Percentiles rank a stretch among this genome's conserved stretches.
phyloP scores from a whole-genome alignment of 2,329 filamentous ascomycete genomes.

The Alternaria burnsii region DNA sequence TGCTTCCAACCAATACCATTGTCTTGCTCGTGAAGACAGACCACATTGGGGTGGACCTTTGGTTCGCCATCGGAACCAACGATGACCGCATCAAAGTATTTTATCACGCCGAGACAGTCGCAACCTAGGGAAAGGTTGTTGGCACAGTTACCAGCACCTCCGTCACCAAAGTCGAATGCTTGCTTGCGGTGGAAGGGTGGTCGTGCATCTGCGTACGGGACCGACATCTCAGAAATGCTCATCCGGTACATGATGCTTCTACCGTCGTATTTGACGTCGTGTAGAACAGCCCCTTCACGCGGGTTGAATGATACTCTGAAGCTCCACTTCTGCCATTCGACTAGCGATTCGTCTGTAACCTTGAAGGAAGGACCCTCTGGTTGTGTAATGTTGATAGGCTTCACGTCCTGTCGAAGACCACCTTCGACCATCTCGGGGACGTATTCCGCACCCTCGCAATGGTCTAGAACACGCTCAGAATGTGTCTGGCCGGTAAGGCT shows the following conservation, averaged over 20 bases:
- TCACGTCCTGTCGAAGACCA: slow-evolving; percentile 57
- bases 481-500: slow-evolving; percentile 51
- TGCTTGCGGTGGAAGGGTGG: slow-evolving; percentile 73
- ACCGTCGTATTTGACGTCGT: slow-evolving; percentile 75
- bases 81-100: slow-evolving; percentile 69
- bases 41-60: slow-evolving; percentile 64
- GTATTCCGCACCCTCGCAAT: slow-evolving; percentile 63
- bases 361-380: slow-evolving; percentile 73
- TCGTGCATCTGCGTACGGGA: slow-evolving; percentile 72
- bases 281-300: slow-evolving; percentile 70
- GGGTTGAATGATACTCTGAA: slow-evolving; percentile 53
- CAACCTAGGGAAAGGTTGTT: slow-evolving; percentile 75
- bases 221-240: slow-evolving; percentile 72
- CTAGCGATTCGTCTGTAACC: slow-evolving; percentile 56
- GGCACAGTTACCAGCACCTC: slow-evolving; percentile 70
- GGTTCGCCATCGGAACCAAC: slow-evolving; percentile 64
- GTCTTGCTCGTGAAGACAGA: slow-evolving; percentile 76
- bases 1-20: slow-evolving; percentile 64
- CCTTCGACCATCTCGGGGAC: slow-evolving; percentile 52
- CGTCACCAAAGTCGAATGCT: slow-evolving; percentile 77
- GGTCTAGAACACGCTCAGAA: slow-evolving; percentile 51
- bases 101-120: slow-evolving; percentile 73
- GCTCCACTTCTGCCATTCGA: slow-evolving; percentile 60
- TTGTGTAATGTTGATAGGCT: slow-evolving; percentile 77
- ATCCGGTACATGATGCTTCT: slow-evolving; percentile 72